These are phyloP conservation scores for Dalbergia oliveri DNA, from an alignment of 306 rosid genomes.

Conservation along the genomic window DNA sequence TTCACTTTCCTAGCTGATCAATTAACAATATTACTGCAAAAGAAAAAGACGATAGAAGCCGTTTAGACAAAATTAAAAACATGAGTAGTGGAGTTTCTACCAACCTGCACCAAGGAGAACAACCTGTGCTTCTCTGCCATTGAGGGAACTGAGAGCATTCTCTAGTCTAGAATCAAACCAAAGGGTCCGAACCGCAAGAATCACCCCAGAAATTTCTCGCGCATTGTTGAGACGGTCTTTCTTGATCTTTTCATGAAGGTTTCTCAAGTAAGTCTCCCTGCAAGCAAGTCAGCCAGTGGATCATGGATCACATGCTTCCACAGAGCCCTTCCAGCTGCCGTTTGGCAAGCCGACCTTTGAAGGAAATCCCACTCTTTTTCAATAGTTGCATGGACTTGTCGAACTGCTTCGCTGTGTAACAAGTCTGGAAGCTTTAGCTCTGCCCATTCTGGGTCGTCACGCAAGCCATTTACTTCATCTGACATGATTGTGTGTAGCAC, in stretches of 20 bases:
- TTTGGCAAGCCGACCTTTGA: constrained; percentile 87
- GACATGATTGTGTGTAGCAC: constrained; percentile 63
- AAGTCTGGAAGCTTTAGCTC: constrained; percentile 84
- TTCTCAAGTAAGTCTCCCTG: constrained; percentile 86
- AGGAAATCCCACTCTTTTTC: constrained; percentile 86
- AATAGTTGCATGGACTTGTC: constrained; percentile 72
- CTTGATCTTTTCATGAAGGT: constrained; percentile 85
- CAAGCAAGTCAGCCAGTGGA: constrained; percentile 80
- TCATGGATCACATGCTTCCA: constrained; percentile 92
- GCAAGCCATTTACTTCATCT: constrained; percentile 62
- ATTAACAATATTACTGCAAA: constrained; percentile 10
- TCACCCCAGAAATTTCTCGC: constrained; percentile 86
- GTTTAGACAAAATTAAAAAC: constrained; percentile 33
- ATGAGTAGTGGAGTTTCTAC: constrained; percentile 33
- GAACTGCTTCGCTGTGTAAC: constrained; percentile 64
- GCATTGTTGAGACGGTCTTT: constrained; percentile 84
- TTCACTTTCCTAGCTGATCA: constrained; percentile 5
- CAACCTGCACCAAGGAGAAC: constrained; percentile 97
- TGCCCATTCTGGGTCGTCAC: constrained; percentile 63
- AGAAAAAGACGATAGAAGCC: not conserved
- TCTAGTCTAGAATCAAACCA: constrained; percentile 90
- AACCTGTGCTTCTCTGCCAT: constrained; percentile 75
- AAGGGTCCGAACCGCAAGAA: constrained; percentile 90
- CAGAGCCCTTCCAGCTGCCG: constrained; percentile 96
- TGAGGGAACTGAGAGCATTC: constrained; percentile 64